Conservation (phyloP, 768 basidiomycete species). For the Pisolithus marmoratus region DNA sequence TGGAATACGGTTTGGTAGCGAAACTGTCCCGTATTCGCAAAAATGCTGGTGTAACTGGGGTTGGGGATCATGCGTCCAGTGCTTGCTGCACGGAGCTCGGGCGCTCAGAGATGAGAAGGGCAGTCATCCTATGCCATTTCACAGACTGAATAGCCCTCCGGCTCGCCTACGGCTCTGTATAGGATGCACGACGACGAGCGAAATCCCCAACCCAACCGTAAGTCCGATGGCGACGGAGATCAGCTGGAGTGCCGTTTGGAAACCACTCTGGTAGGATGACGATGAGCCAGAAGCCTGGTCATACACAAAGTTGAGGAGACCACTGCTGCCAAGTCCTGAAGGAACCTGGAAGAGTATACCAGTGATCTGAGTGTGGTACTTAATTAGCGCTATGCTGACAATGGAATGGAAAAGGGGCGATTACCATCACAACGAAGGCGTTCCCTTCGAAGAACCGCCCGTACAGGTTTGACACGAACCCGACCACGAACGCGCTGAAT, state of each 20-base stretch:
- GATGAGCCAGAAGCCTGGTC: constrained; percentile 47
- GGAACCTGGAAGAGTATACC: constrained; percentile 85
- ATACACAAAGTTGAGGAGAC: constrained; percentile 66
- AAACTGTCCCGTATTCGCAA: too few species aligned
- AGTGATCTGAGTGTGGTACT: constrained; percentile 47
- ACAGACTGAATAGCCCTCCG: constrained; percentile 60
- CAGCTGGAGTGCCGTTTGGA: constrained; percentile 70
- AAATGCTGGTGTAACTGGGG: too few species aligned
- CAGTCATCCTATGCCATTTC: neutral
- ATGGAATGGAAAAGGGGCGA: constrained; percentile 10
- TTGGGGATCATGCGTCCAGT: too few species aligned
- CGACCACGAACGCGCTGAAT: constrained; percentile 69
- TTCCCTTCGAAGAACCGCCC: constrained; percentile 68
- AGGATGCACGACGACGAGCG: constrained; percentile 61
- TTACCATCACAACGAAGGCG: constrained; percentile 77
- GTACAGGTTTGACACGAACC: constrained; percentile 72
- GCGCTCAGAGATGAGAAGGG: too few species aligned
- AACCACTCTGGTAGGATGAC: constrained; percentile 59
- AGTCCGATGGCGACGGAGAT: constrained; percentile 72
- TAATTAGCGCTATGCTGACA: neutral
- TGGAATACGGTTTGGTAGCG: too few species aligned
- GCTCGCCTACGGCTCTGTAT: constrained; percentile 53
- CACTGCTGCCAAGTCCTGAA: constrained; percentile 74
- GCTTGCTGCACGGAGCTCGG: too few species aligned
- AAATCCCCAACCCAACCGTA: constrained; percentile 75